Evolutionary conservation across 805 yeast genomes (phyloP).

Genomic region (Saccharomyces mikatae): DNA sequence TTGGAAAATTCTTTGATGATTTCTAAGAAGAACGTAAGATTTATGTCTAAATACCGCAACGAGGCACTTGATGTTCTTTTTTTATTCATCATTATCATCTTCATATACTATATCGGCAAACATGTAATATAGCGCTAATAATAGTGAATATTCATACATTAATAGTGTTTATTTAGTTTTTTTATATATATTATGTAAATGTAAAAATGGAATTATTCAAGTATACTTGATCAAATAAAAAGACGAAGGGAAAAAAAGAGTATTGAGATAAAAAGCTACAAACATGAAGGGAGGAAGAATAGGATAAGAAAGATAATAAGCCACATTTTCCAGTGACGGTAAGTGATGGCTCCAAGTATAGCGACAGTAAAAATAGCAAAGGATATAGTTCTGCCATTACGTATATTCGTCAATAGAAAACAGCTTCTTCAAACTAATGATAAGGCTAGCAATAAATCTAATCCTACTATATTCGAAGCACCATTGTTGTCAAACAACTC

Average conservation of each 20-base stretch:
- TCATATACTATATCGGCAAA: background rate
- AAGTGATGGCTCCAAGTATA: slow-evolving; percentile 15
- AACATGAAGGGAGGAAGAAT: background rate
- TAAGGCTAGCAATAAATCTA: slow-evolving; percentile 1
- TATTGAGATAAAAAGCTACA: background rate
- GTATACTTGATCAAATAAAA: background rate
- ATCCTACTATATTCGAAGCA: slow-evolving; percentile 23
- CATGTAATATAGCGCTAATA: background rate
- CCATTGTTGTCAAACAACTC: slow-evolving; percentile 31
- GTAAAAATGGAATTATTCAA: background rate
- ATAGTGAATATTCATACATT: background rate
- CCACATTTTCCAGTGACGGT: background rate
- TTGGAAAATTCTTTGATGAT: slow-evolving; percentile 13
- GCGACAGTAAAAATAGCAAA: slow-evolving; percentile 19
- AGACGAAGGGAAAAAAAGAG: background rate
- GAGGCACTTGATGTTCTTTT: slow-evolving; percentile 8
- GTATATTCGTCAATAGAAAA: slow-evolving; percentile 26
- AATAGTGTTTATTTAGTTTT: background rate
- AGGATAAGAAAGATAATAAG: background rate
- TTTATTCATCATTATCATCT: background rate
- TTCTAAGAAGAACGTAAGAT: slow-evolving; percentile 11
- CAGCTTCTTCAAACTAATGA: slow-evolving; percentile 18
- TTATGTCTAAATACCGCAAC: slow-evolving; percentile 12
- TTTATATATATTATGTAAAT: background rate
- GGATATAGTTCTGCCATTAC: slow-evolving; percentile 18